Conservation (phyloP, 2,329 filamentous ascomycete species). For the Aschersonia sp. region DNA sequence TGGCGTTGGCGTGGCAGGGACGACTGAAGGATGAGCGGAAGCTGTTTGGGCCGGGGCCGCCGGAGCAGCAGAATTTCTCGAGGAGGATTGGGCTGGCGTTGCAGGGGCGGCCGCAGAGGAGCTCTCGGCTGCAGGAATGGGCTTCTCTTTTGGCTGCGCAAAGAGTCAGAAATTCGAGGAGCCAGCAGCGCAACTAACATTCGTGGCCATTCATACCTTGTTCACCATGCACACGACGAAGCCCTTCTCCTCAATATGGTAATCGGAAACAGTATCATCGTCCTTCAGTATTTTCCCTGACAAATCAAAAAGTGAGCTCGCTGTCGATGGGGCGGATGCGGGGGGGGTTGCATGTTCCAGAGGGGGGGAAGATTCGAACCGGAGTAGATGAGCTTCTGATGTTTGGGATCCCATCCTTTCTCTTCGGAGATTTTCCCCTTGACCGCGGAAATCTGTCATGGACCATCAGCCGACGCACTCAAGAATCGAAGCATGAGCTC, state of each 20-base stretch:
- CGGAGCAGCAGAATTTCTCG: slow-evolving; percentile 46
- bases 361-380: slow-evolving; percentile 38
- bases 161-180: not conserved
- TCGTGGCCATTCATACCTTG: slow-evolving; percentile 48
- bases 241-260: slow-evolving; percentile 98
- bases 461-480: slow-evolving; percentile 4
- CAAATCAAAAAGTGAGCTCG: slow-evolving; percentile 6
- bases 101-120: slow-evolving; percentile 43
- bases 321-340: not conserved
- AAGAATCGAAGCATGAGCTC: slow-evolving; percentile 4
- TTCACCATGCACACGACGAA: slow-evolving; percentile 98
- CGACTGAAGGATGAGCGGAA: slow-evolving; percentile 30
- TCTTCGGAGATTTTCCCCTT: slow-evolving; percentile 87
- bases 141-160: slow-evolving; percentile 46
- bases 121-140: slow-evolving; percentile 34
- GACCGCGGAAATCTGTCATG: slow-evolving; percentile 60
- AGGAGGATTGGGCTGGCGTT: slow-evolving; percentile 38
- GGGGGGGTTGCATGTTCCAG: slow-evolving; percentile 4
- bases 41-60: slow-evolving; percentile 21
- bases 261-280: slow-evolving; percentile 89
- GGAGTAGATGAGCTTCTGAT: slow-evolving; percentile 95
- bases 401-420: slow-evolving; percentile 84
- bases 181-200: not conserved
- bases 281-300: slow-evolving; percentile 96
- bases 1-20: slow-evolving; percentile 39